Evolutionary conservation across 768 basidiomycete genomes (phyloP), one percentile per base, ranked within the genome.

Genomic region (Termitomyces sp.): DNA sequence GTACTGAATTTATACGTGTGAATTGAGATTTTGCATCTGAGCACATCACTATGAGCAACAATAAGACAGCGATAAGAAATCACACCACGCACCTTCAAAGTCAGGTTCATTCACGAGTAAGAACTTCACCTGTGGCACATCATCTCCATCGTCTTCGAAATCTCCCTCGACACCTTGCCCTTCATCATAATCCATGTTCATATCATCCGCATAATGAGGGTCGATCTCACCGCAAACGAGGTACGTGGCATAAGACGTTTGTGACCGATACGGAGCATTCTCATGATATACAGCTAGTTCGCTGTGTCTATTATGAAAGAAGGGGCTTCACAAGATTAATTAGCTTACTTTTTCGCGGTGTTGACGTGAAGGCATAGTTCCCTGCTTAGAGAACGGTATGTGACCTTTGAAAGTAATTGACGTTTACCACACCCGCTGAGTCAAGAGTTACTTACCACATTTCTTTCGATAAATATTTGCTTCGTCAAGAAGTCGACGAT

Each of bases 331-430:
- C 11, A 8, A 30, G 5, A 26, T 38, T n/a, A 11, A 28, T 30
- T n/a, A 17, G 50, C 79, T 64, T 58, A 91, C 91, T 84, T 87
- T 67, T 91, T 93, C 19, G 91, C 90, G 38, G 71, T 71, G 68
- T 91, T 89, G 64, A 91, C 89, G 63, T 91, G 86, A 53, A 92
- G 76, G 0, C 76, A 75, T 44, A 89, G 76, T 41, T 80, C 81
- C 60, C 88, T 80, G 63, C 91, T 91, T 49, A 93, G 75, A 5
- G 82, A 84, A 38, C 90, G 80, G 68, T 82, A 93, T 5, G 91
- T 93, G 56, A 93, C 87, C 90, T 57, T 1, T n/a, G 19, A 26
- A 9, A 9, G 37, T 7, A 38, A 15, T 17, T 26, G 28, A 28
- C 5, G 6, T 14, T 43, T 5, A 49, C 21, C 31, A 50, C 58